Conservation (phyloP, 2,329 filamentous ascomycete genomes). For the Diaporthe sp. region DNA sequence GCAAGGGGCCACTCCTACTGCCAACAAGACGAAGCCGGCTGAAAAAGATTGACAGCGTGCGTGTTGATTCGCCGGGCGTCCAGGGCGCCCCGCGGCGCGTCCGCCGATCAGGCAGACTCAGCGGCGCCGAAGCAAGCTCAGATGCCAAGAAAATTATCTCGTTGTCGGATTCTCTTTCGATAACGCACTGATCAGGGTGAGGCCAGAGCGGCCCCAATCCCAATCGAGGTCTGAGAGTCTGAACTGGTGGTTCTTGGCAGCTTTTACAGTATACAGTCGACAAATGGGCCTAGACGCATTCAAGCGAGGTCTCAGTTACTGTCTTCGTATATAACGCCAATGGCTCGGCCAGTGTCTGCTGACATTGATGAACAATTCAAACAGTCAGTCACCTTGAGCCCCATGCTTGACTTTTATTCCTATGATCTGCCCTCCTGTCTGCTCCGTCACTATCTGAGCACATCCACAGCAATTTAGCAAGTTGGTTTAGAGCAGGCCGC, state of each 20-base stretch:
- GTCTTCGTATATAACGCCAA: neutral
- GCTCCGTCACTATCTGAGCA: neutral
- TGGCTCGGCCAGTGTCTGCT: neutral
- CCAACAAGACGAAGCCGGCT: neutral
- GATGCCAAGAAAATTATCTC: neutral
- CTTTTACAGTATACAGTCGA: neutral
- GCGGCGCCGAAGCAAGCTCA: neutral
- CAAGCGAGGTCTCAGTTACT: neutral
- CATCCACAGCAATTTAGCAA: neutral
- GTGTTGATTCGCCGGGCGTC: neutral
- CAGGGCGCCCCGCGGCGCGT: neutral
- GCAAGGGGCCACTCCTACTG: neutral
- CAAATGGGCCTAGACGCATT: neutral
- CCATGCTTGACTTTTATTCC: no score
- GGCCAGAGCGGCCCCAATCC: neutral
- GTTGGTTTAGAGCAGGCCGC: neutral
- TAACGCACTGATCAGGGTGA: neutral
- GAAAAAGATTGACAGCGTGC: neutral
- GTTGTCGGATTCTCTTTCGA: slow-evolving; percentile 15
- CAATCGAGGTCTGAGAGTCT: neutral
- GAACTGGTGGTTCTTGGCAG: neutral
- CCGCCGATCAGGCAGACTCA: slow-evolving; percentile 2
- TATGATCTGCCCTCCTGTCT: neutral
- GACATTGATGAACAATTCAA: neutral
- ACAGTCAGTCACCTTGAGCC: neutral